Conservation (phyloP, 306 rosid genomes). For the Delonix regia region DNA sequence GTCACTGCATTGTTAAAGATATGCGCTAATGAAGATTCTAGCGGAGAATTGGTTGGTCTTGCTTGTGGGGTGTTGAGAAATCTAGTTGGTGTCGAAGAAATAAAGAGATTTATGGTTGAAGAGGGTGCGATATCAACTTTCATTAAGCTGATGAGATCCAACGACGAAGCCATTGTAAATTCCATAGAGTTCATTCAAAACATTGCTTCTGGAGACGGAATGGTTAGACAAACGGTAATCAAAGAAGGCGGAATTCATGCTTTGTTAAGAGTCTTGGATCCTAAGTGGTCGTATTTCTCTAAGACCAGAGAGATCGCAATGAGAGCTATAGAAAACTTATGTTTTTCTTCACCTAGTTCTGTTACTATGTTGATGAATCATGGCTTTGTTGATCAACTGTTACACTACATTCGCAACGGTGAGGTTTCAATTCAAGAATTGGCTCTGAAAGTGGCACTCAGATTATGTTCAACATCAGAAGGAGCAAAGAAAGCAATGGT, state of each 20-base stretch:
- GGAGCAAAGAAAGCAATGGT: conserved; percentile 85
- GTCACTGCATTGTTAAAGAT: conserved; percentile 74
- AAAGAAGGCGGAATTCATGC: conserved; percentile 76
- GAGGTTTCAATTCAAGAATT: conserved; percentile 78
- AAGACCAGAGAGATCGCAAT: conserved; percentile 65
- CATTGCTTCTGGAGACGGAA: conserved; percentile 69
- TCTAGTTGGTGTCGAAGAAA: conserved; percentile 83
- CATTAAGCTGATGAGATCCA: conserved; percentile 56
- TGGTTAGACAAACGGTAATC: conserved; percentile 49
- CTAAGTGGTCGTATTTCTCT: conserved; percentile 51
- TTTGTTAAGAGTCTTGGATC: conserved; percentile 64
- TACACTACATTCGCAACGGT: conserved; percentile 63
- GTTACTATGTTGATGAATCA: conserved; percentile 56
- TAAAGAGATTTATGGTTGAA: conserved; percentile 84
- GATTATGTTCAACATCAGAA: conserved; percentile 65
- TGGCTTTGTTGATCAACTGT: conserved; percentile 72
- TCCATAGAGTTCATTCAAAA: conserved; percentile 74
- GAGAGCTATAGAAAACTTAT: conserved; percentile 72
- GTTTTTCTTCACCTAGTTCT: conserved; percentile 55
- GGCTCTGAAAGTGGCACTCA: conserved; percentile 69
- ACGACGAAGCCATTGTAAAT: conserved; percentile 69
- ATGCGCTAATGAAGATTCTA: conserved; percentile 47
- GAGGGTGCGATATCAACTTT: conserved; percentile 71
- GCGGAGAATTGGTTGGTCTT: conserved; percentile 64
- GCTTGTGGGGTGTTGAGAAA: conserved; percentile 84